These are phyloP conservation scores for Podospora appendiculata DNA, from an alignment of 495 filamentous ascomycete species.

Conservation along the genomic window DNA sequence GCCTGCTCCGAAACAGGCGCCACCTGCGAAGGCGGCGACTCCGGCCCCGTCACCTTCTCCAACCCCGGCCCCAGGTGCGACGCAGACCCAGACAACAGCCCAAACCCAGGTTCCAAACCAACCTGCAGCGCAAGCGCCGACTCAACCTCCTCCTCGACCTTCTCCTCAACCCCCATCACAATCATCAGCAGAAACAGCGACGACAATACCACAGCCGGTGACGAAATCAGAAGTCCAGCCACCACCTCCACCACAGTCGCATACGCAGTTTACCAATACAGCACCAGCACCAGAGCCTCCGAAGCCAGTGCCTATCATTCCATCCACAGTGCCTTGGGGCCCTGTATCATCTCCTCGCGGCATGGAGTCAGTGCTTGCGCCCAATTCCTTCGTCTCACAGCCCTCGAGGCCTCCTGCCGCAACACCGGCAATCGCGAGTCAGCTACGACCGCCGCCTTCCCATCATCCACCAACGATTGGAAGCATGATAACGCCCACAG, in stretches of 20 bases:
- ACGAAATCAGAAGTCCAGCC: not conserved
- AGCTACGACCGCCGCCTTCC: conserved; percentile 3
- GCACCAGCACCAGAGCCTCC: conserved; percentile 23
- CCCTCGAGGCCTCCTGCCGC: not conserved
- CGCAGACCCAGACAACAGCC: conserved; percentile 1
- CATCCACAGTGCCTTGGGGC: conserved; percentile 18
- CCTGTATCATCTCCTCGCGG: conserved; percentile 19
- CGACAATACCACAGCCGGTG: too few species aligned
- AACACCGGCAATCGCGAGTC: not conserved
- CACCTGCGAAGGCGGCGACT: conserved; percentile 7
- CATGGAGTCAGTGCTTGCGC: conserved; percentile 23
- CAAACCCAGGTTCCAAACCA: conserved; percentile 8
- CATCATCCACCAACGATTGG: not conserved
- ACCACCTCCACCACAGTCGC: conserved; percentile 7
- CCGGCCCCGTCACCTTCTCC: not conserved
- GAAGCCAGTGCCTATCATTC: conserved; percentile 24
- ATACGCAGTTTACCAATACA: conserved; percentile 10
- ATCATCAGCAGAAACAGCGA: too few species aligned
- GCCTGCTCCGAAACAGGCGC: not conserved
- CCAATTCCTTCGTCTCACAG: conserved; percentile 4
- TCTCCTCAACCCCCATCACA: too few species aligned
- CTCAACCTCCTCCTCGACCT: not conserved
- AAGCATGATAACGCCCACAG: not conserved
- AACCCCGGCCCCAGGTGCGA: not conserved
- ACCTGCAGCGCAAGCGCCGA: conserved; percentile 7